These are phyloP conservation scores for Phlyctochytrium arcticum DNA, from an alignment of 192 early-diverging fungal species.

Conservation along the genomic window DNA sequence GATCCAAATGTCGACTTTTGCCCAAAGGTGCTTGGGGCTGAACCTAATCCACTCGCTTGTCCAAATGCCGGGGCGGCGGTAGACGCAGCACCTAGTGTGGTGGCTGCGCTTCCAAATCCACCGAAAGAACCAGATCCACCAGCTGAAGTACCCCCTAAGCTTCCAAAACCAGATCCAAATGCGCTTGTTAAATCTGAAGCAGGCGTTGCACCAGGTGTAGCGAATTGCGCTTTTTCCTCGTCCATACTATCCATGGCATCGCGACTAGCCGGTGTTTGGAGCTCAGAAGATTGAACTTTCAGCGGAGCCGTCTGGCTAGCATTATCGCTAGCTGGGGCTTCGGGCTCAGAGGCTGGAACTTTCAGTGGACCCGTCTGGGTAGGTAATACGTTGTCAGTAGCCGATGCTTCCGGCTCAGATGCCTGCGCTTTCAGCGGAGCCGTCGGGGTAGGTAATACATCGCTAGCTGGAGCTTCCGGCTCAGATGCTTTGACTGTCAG, in stretches of 20 bases:
- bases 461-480: too few relatives aligned
- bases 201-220: not conserved
- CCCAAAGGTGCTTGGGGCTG: not conserved
- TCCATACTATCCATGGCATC: not conserved
- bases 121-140: not conserved
- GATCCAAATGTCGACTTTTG: conserved; percentile 2
- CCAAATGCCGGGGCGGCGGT: conserved; percentile 7
- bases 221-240: not conserved
- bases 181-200: not conserved
- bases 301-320: not conserved
- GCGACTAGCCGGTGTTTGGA: not conserved
- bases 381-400: too few relatives aligned
- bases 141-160: not conserved
- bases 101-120: not conserved
- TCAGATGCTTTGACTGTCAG: too few relatives aligned
- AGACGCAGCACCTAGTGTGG: not conserved
- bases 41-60: not conserved
- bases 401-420: too few relatives aligned
- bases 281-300: not conserved
- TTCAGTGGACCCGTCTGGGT: too few relatives aligned
- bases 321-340: not conserved
- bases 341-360: too few relatives aligned
- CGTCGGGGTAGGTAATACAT: too few relatives aligned
- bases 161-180: not conserved
- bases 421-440: too few relatives aligned